Conservation (phyloP, 305 asterid species). For the Salvia sclarea region DNA sequence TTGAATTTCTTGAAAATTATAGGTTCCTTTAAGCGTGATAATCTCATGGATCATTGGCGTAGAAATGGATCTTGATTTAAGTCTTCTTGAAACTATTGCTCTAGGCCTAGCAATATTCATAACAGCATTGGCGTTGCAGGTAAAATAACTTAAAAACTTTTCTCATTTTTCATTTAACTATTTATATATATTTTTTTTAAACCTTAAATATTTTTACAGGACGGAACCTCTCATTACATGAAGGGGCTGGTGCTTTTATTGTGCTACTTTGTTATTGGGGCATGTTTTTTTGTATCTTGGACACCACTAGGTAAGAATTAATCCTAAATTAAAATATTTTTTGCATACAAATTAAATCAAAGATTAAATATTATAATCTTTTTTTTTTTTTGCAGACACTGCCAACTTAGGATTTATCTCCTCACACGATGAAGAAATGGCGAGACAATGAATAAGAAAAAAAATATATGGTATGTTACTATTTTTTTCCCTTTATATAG, state of each 20-base stretch:
- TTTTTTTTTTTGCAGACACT: constrained; percentile 15
- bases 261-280: constrained; percentile 71
- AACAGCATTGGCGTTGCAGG: constrained; percentile 73
- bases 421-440: constrained; percentile 29
- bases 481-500: not conserved
- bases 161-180: no score
- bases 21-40: constrained; percentile 72
- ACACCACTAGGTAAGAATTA: constrained; percentile 50
- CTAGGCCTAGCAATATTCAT: constrained; percentile 69
- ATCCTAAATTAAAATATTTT: not conserved
- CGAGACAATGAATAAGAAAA: constrained; percentile 32
- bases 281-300: constrained; percentile 62
- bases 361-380: not conserved
- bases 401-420: constrained; percentile 25
- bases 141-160: constrained; percentile 16
- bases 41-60: constrained; percentile 70
- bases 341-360: not conserved
- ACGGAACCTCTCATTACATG: constrained; percentile 88
- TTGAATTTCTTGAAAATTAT: not conserved
- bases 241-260: constrained; percentile 82
- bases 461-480: not conserved
- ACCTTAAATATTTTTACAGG: constrained; percentile 40
- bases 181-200: no score
- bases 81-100: constrained; percentile 60
- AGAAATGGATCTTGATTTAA: constrained; percentile 68